A percentile compares a stretch with the other conserved stretches of the same genome.
Conservation (phyloP, 2,329 filamentous ascomycete species). For the Alternaria brassicicola region DNA sequence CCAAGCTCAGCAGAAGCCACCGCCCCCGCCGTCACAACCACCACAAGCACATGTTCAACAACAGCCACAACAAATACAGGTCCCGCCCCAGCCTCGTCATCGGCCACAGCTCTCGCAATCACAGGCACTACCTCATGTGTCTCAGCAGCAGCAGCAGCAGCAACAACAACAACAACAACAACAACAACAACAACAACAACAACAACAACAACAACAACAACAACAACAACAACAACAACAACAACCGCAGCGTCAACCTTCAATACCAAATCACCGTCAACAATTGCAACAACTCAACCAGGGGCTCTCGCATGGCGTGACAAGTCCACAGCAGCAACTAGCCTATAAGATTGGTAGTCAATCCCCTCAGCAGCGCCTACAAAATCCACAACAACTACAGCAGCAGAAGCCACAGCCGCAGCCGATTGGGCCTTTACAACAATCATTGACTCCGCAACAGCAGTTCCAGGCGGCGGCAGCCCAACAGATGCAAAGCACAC, state of each 20-base stretch:
- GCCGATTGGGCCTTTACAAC: conserved; percentile 1
- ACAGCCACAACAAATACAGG: conserved; percentile 13
- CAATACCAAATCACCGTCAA: conserved; percentile 25
- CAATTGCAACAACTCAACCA: conserved; percentile 35
- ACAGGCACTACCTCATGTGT: conserved; percentile 11
- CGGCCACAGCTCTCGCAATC: conserved; percentile 16
- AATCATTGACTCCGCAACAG: conserved; percentile 15
- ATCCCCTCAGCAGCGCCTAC: conserved; percentile 27
- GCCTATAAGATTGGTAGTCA: conserved; percentile 26
- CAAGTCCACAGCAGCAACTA: conserved; percentile 31
- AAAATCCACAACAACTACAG: conserved; percentile 14
- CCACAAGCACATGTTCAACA: conserved; percentile 23
- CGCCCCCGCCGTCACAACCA: conserved; percentile 14
- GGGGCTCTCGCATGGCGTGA: conserved; percentile 7
- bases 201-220: conserved; percentile 21
- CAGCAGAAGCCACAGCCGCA: conserved; percentile 13
- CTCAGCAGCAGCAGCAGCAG: conserved; percentile 24
- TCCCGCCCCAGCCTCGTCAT: conserved; percentile 16
- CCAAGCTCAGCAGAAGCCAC: conserved; percentile 13
- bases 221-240: conserved; percentile 25
- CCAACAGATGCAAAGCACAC: conserved; percentile 27
- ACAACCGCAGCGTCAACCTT: conserved; percentile 20
- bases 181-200: conserved; percentile 21
- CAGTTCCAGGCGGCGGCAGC: conserved; percentile 30
- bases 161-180: conserved; percentile 23